Evolutionary conservation across 2,329 filamentous ascomycete genomes (phyloP).

Genomic region (Fusarium goolgardi): DNA sequence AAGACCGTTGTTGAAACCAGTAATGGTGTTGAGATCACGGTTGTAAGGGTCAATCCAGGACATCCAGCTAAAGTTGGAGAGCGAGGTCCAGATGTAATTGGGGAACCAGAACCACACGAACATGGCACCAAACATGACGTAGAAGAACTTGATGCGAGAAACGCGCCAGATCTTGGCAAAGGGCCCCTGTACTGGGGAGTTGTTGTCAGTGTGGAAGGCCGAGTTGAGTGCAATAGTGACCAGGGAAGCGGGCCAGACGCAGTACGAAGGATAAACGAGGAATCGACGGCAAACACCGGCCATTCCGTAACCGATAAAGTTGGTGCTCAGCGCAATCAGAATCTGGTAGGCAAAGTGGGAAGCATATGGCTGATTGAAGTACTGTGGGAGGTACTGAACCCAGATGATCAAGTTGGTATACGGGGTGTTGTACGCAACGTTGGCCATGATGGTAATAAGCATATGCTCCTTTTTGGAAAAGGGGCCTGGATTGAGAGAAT

Average conservation of each 20-base stretch:
- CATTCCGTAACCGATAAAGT: constrained; percentile 70
- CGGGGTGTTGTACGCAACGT: constrained; percentile 64
- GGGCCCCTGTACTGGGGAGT: constrained; percentile 55
- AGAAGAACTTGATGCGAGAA: constrained; percentile 64
- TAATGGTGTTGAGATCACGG: constrained; percentile 56
- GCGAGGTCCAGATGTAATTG: constrained; percentile 63
- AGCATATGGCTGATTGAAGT: constrained; percentile 66
- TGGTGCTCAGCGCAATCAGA: constrained; percentile 65
- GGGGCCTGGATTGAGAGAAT: constrained; percentile 65
- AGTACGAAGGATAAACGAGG: constrained; percentile 66
- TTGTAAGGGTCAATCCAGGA: constrained; percentile 65
- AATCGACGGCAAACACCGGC: constrained; percentile 66
- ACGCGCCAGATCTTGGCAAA: constrained; percentile 59
- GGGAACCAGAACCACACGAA: constrained; percentile 71
- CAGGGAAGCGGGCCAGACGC: constrained; percentile 68
- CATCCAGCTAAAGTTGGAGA: constrained; percentile 67
- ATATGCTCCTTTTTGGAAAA: constrained; percentile 72
- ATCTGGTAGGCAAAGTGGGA: constrained; percentile 65
- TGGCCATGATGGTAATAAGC: constrained; percentile 72
- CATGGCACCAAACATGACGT: constrained; percentile 62
- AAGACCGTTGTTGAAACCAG: constrained; percentile 59
- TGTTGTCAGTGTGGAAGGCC: constrained; percentile 62
- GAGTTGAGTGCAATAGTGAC: constrained; percentile 66
- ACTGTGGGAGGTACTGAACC: constrained; percentile 64
- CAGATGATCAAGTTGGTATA: constrained; percentile 68